A percentile compares a stretch with the other conserved stretches of the same genome.
phyloP scores from a whole-genome alignment of 768 basidiomycete genomes.

The Kwoniella heveanensis region DNA sequence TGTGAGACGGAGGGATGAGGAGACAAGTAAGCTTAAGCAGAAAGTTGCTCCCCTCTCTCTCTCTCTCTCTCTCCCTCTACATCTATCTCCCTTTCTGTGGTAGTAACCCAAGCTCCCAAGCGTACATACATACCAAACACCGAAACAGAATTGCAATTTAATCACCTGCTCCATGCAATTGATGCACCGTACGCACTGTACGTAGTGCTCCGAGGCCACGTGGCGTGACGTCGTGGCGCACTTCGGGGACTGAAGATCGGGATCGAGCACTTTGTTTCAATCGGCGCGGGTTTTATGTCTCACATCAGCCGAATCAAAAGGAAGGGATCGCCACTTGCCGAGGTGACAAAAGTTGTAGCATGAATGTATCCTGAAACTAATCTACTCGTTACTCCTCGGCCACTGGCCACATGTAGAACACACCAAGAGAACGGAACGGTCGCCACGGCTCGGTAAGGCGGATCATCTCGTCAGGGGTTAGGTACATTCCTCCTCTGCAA shows the following conservation, averaged over 20 bases:
- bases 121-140: background rate
- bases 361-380: no score
- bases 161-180: no score
- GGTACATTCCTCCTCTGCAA: conserved; percentile 57
- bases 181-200: no score
- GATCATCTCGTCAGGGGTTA: conserved; percentile 82
- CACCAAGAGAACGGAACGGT: conserved; percentile 79
- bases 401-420: conserved; percentile 87
- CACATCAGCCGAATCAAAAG: no score
- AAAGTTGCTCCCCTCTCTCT: no score
- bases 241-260: background rate
- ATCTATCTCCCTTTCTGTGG: background rate
- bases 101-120: background rate
- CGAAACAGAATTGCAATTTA: background rate
- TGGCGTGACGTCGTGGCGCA: conserved; percentile 1
- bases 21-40: background rate
- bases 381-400: conserved; percentile 58
- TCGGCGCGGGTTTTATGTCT: no score
- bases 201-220: no score
- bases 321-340: background rate
- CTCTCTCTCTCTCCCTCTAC: background rate
- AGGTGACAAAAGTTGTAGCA: no score
- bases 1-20: background rate
- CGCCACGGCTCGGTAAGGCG: conserved; percentile 73
- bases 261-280: background rate